Percentiles rank a stretch among this genome's conserved stretches.
phyloP scores from a whole-genome alignment of 306 rosid species.

The Fragaria nilgerrensis region DNA sequence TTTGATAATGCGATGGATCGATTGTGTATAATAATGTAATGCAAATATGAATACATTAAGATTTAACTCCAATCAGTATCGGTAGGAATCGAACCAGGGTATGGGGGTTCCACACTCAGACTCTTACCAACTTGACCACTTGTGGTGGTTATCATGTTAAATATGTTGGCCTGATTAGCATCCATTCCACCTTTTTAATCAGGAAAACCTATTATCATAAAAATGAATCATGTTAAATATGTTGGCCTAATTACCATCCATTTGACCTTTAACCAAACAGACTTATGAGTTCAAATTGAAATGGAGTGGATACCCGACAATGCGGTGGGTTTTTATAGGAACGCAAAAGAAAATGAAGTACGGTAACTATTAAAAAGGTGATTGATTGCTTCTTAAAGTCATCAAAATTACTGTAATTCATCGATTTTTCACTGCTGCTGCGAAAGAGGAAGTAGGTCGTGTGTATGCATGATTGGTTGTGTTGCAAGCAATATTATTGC shows the following conservation, averaged over 20 bases:
- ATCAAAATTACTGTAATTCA: background rate
- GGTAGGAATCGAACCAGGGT: too few relatives aligned
- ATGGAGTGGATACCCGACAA: background rate
- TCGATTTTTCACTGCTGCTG: background rate
- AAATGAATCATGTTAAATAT: background rate
- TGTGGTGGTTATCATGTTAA: too few relatives aligned
- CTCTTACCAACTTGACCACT: too few relatives aligned
- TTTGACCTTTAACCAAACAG: background rate
- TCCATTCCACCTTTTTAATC: too few relatives aligned
- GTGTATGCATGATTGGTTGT: constrained; percentile 3
- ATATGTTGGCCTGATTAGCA: too few relatives aligned
- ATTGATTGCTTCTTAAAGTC: background rate
- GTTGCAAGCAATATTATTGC: background rate
- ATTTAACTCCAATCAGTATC: too few relatives aligned
- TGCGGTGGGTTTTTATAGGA: background rate
- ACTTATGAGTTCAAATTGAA: background rate
- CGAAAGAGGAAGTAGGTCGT: background rate
- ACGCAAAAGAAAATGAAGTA: background rate
- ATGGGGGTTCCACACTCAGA: too few relatives aligned
- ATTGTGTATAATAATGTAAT: too few relatives aligned
- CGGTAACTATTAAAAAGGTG: background rate
- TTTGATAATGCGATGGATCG: too few relatives aligned
- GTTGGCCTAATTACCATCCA: constrained; percentile 6
- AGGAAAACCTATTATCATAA: too few relatives aligned
- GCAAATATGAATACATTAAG: accelerated